phyloP scores from a whole-genome alignment of 2,329 filamentous ascomycete genomes.

The Geosmithia putterillii region DNA sequence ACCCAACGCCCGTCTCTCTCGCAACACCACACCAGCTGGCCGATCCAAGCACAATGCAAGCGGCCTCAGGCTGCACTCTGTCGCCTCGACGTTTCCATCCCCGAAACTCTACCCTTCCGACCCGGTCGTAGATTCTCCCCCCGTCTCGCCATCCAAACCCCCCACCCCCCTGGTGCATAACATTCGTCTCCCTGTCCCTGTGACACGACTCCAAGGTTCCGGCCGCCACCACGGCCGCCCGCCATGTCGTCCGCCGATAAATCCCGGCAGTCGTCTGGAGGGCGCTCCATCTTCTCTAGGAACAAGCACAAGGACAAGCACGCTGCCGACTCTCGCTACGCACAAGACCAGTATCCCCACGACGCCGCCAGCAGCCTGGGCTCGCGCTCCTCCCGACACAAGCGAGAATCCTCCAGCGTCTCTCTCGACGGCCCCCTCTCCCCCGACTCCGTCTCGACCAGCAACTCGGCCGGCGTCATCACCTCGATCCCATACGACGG shows the following conservation, averaged over 20 bases:
- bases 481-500: conserved; percentile 81
- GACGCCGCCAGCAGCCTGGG: conserved; percentile 42
- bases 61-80: conserved; percentile 22
- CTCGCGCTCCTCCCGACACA: conserved; percentile 64
- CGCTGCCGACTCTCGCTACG: conserved; percentile 46
- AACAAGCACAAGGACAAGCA: conserved; percentile 66
- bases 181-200: conserved; percentile 1
- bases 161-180: background rate
- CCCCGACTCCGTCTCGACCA: conserved; percentile 48
- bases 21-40: background rate
- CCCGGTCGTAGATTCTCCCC: background rate
- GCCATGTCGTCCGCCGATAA: conserved; percentile 49
- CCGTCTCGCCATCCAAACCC: background rate
- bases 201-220: background rate
- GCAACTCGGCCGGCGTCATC: conserved; percentile 70
- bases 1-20: background rate
- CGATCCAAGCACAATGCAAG: conserved; percentile 21
- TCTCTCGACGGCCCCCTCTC: conserved; percentile 58
- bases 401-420: conserved; percentile 57
- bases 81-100: conserved; percentile 18
- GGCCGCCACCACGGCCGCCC: background rate
- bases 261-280: conserved; percentile 64
- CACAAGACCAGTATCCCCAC: conserved; percentile 33
- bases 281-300: conserved; percentile 77
- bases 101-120: conserved; percentile 1